Evolutionary conservation across 768 basidiomycete genomes (phyloP), one percentile per base, ranked within the genome.

Genomic region (Lentinula boryana): DNA sequence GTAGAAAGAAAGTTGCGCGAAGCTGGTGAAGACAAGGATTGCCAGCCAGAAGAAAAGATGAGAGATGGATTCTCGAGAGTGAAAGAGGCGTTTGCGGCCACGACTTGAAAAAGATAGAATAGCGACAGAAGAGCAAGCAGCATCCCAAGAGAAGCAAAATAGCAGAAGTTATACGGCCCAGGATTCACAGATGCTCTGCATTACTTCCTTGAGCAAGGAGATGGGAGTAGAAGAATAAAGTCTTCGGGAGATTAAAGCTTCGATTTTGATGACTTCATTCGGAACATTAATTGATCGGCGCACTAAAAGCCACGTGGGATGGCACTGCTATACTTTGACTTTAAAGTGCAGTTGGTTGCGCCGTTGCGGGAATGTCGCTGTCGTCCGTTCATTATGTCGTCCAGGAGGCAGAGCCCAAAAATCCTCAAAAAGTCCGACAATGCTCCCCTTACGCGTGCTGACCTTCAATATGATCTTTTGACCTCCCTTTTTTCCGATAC

Each of bases 381-480:
- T 61, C 12, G 57, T 53, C 60, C 49, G 36, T 57, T 64, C 44
- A 57, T 60, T 55, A 60, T 54, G 69, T 64, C 73, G 61, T 74
- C 72, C 61, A 68, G 75, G 74, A 80, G 72, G 60, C 74, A 64
- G 65, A 81, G 72, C 72, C 79, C 69, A 65, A 63, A 77, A 21
- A 75, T 79, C 58, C 75, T 84, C 62, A 80, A 86, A 69, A 80
- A 78, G 66, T 72, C 73, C 40, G 87, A 90, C 66, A 86, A 84
- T 36, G 84, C 87, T 65, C 85, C 88, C 40, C 74, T 91, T 21
- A 81, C 81, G 49, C 82, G 89, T 53, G 72, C 72, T 40, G 89
- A 91, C 72, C 78, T 91, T 50, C 88, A 91, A 72, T 88, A 85
- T 71, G 91, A 94, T 75, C 81, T 95, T 56, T 85, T 96, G 58